Percentiles rank a stretch among this genome's conserved stretches.
phyloP scores from a whole-genome alignment of 768 basidiomycete species.

The Gloeostereum incarnatum region DNA sequence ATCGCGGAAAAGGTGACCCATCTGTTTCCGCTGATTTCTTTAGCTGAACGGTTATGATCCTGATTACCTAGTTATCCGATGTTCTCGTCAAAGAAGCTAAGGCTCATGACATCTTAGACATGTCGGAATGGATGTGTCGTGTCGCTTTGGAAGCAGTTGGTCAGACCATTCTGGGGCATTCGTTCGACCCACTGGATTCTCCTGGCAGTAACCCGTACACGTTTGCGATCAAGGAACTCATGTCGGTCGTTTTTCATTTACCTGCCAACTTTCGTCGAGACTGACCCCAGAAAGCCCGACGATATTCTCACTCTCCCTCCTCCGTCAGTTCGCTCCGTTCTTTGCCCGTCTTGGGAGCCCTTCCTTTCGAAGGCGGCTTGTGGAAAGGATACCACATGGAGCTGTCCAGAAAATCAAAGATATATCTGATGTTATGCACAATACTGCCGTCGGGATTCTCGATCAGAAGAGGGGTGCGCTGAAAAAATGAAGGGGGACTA shows the following conservation, averaged over 20 bases:
- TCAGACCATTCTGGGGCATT: constrained; percentile 32
- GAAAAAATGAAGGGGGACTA: constrained; percentile 11
- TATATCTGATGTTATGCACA: constrained; percentile 40
- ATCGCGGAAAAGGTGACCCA: constrained; percentile 32
- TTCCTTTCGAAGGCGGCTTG: constrained; percentile 30
- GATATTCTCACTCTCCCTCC: constrained; percentile 32
- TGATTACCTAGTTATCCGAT: not conserved
- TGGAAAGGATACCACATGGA: constrained; percentile 27
- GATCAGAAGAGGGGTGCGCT: constrained; percentile 23
- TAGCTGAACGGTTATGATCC: not conserved
- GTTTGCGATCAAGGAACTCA: constrained; percentile 32
- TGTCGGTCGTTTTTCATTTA: constrained; percentile 19
- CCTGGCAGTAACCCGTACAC: constrained; percentile 33
- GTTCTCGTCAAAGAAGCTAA: not conserved
- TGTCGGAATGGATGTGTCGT: constrained; percentile 38
- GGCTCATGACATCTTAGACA: constrained; percentile 22
- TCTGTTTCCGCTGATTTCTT: not conserved
- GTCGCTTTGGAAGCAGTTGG: constrained; percentile 35
- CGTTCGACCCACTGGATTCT: constrained; percentile 36
- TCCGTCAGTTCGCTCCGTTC: constrained; percentile 36
- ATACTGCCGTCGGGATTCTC: constrained; percentile 29
- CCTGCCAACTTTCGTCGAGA: not conserved
- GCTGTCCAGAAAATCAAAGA: constrained; percentile 30
- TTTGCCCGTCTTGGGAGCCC: constrained; percentile 30
- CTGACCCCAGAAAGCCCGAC: constrained; percentile 25